Percentiles rank a stretch among this genome's conserved stretches.
These are phyloP conservation scores for Raffaelea arxii DNA, from an alignment of 2,329 filamentous ascomycete genomes.

Conservation along the genomic window DNA sequence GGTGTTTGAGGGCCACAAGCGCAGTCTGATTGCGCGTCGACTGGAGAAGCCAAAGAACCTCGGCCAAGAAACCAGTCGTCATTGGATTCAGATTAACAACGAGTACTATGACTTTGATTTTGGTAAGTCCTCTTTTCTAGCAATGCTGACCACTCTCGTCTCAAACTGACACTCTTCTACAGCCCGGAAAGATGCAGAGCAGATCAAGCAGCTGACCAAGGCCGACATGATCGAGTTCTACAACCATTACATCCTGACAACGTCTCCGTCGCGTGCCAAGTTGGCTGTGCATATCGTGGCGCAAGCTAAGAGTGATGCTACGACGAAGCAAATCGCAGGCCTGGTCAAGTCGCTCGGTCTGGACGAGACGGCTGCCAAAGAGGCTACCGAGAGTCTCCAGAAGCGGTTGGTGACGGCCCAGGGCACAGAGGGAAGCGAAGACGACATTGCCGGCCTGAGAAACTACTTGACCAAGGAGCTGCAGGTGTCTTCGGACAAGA, in stretches of 20 bases:
- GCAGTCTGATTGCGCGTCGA: slow-evolving; percentile 76
- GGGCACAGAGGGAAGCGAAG: slow-evolving; percentile 29
- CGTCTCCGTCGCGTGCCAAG: slow-evolving; percentile 67
- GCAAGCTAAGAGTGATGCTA: slow-evolving; percentile 45
- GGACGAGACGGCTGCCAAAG: slow-evolving; percentile 18
- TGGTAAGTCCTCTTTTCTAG: slow-evolving; percentile 42
- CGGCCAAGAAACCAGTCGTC: slow-evolving; percentile 68
- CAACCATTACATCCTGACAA: slow-evolving; percentile 62
- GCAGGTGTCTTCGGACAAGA: slow-evolving; percentile 37
- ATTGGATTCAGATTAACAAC: slow-evolving; percentile 76
- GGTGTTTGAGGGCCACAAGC: slow-evolving; percentile 86
- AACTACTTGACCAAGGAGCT: slow-evolving; percentile 38
- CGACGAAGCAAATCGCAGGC: slow-evolving; percentile 29
- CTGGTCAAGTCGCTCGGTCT: slow-evolving; percentile 27
- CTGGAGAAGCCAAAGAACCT: slow-evolving; percentile 91
- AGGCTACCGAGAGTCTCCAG: slow-evolving; percentile 23
- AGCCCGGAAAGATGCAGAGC: slow-evolving; percentile 68
- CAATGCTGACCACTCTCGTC: neutral
- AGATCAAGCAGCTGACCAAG: slow-evolving; percentile 68
- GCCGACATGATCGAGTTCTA: slow-evolving; percentile 73
- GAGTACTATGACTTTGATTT: slow-evolving; percentile 88
- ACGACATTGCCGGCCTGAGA: slow-evolving; percentile 40
- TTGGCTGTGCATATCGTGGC: slow-evolving; percentile 75
- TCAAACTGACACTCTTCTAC: neutral
- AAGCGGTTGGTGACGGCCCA: slow-evolving; percentile 23